Evolutionary conservation across 2,329 filamentous ascomycete species (phyloP), one percentile per base, ranked within the genome.

Genomic region (Chalaropsis ovoidea): DNA sequence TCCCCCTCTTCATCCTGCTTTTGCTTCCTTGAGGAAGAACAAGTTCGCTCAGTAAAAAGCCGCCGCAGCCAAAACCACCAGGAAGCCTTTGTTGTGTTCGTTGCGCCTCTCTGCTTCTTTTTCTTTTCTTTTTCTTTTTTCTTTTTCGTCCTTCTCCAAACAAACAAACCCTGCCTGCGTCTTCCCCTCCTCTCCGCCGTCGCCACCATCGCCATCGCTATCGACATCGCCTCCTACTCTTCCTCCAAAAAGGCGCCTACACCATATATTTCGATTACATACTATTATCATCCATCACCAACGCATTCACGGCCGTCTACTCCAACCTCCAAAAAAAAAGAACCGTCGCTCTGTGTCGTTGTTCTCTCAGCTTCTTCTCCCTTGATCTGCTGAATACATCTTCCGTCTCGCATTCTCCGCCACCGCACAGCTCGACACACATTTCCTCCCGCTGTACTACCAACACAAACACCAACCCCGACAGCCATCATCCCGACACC

Each of bases 291-390:
- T 42, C 42, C 7, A 11, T 62, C 19, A 10, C 39, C 60, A 41
- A 17, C n/a, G 22, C 13, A 22, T 42, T 15, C n/a, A 22, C 19
- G 31, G 39, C 39, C 60, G 27, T 22, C 42, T 42, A 22, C 60
- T 62, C 70, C 70, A 67, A 72, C 71, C 69, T 24, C 69, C 70
- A 71, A 70, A 31, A 31, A 2, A 2, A 2, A 31, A 31, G 31
- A n/a, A n/a, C 31, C 31, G 31, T 31, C 31, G 31, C 31, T 31
- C 6, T 31, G 2, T 31, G 31, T 31, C 31, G 31, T 6, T 6
- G 31, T 3, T 31, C 31, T 2, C 31, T 31, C n/a, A n/a, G n/a
- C 31, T 31, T 31, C 31, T 31, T 31, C 31, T 31, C 68, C 17
- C 17, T n/a, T 43, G 13, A 5, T 43, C 6, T n/a, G 11, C 42